A percentile compares a stretch with the other conserved stretches of the same genome.
These are phyloP conservation scores for Dothiorella sarmentorum DNA, from an alignment of 2,329 filamentous ascomycete species.

Conservation along the genomic window DNA sequence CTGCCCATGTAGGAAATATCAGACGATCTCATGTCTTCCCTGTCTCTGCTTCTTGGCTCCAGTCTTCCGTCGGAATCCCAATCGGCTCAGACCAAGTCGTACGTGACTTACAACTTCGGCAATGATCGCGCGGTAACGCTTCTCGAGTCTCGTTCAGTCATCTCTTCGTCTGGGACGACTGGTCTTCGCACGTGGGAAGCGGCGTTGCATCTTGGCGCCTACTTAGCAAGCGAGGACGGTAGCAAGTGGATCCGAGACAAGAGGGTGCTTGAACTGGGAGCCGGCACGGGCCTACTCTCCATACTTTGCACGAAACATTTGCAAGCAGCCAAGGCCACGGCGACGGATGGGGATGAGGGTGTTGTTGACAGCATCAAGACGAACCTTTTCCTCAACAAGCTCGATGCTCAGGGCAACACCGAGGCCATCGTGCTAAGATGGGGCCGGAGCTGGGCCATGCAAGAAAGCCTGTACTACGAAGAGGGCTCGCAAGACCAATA, in stretches of 20 bases:
- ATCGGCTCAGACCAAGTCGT: slow-evolving; percentile 68
- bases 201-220: slow-evolving; percentile 68
- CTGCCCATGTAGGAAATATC: slow-evolving; percentile 66
- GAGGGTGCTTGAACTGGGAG: slow-evolving; percentile 67
- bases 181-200: slow-evolving; percentile 81
- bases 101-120: slow-evolving; percentile 64
- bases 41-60: slow-evolving; percentile 63
- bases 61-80: slow-evolving; percentile 62
- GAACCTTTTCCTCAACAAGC: slow-evolving; percentile 65
- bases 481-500: slow-evolving; percentile 37
- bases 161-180: slow-evolving; percentile 69
- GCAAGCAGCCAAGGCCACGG: slow-evolving; percentile 56
- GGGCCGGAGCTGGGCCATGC: slow-evolving; percentile 53
- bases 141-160: slow-evolving; percentile 65
- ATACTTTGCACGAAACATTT: slow-evolving; percentile 70
- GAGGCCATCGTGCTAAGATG: slow-evolving; percentile 57
- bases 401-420: slow-evolving; percentile 47
- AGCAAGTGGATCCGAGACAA: slow-evolving; percentile 50
- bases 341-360: slow-evolving; percentile 71
- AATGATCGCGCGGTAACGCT: slow-evolving; percentile 53
- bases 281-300: slow-evolving; percentile 72
- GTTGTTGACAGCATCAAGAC: slow-evolving; percentile 65
- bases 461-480: slow-evolving; percentile 21
- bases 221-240: slow-evolving; percentile 52
- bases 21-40: slow-evolving; percentile 69